A percentile compares a stretch with the other conserved stretches of the same genome.
Evolutionary conservation across 2,329 filamentous ascomycete genomes (phyloP).

Genomic region (Bipolaris victoriae): DNA sequence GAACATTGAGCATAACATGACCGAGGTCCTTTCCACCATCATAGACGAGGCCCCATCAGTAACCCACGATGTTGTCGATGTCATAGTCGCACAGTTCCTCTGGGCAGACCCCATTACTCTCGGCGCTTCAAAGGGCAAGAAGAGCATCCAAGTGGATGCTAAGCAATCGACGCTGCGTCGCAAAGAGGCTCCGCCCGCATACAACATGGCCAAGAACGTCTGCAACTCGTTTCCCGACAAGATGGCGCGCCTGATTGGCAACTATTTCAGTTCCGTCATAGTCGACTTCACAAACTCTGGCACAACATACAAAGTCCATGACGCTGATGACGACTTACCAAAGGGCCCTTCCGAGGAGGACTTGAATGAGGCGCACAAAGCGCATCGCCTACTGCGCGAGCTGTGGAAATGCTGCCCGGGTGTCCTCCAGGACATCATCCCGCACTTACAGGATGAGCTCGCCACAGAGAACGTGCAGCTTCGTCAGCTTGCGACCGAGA

Average conservation of each 20-base stretch:
- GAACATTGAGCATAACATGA: slow-evolving; percentile 93
- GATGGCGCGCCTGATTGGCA: slow-evolving; percentile 92
- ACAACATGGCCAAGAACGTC: slow-evolving; percentile 94
- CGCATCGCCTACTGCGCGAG: slow-evolving; percentile 86
- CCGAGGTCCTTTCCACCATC: slow-evolving; percentile 79
- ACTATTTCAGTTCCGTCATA: slow-evolving; percentile 97
- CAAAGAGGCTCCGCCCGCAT: slow-evolving; percentile 88
- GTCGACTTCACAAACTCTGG: slow-evolving; percentile 71
- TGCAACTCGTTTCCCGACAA: slow-evolving; percentile 90
- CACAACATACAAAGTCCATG: slow-evolving; percentile 32
- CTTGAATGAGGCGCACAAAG: slow-evolving; percentile 84
- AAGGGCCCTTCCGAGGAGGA: slow-evolving; percentile 79
- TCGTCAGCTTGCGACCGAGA: slow-evolving; percentile 87
- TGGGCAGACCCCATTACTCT: slow-evolving; percentile 74
- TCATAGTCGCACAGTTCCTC: slow-evolving; percentile 94
- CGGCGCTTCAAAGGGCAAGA: slow-evolving; percentile 58
- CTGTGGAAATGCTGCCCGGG: slow-evolving; percentile 90
- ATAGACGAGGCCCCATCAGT: slow-evolving; percentile 84
- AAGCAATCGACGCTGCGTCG: slow-evolving; percentile 83
- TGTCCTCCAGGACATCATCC: slow-evolving; percentile 90
- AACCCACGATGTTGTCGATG: slow-evolving; percentile 82
- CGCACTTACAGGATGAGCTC: slow-evolving; percentile 90
- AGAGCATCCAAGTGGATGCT: slow-evolving; percentile 64
- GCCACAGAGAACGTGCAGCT: slow-evolving; percentile 87
- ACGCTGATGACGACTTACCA: slow-evolving; percentile 54